Conservation (phyloP, 1,139 yeast genomes). For the Candida smagusa region DNA sequence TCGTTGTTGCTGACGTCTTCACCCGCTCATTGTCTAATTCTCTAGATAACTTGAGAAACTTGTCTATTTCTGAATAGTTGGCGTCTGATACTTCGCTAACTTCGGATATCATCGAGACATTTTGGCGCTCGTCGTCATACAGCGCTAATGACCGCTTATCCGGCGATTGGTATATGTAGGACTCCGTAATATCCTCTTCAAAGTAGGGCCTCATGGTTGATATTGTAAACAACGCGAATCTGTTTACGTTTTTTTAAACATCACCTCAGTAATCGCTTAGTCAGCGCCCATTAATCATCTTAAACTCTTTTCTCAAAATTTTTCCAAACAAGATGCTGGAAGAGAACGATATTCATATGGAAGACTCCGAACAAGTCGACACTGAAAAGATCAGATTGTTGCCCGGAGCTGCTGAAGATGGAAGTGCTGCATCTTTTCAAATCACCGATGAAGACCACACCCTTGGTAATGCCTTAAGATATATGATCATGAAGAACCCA, state of each 20-base stretch:
- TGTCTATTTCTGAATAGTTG: constrained; percentile 1
- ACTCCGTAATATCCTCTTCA: constrained; percentile 7
- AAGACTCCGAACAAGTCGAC: constrained; percentile 29
- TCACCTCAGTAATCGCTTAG: too few species aligned
- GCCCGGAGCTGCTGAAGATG: constrained; percentile 94
- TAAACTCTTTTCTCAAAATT: background rate
- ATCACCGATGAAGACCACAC: constrained; percentile 93
- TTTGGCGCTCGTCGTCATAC: too few species aligned
- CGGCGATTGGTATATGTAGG: constrained; percentile 8
- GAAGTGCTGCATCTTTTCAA: constrained; percentile 93
- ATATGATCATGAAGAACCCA: constrained; percentile 94
- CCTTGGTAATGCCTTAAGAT: constrained; percentile 87
- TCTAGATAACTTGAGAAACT: constrained; percentile 6
- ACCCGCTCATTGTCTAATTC: constrained; percentile 5
- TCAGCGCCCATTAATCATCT: too few species aligned
- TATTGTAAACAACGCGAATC: constrained; percentile 7
- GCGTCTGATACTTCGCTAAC: constrained; percentile 1
- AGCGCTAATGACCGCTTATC: constrained; percentile 3
- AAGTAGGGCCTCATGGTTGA: background rate
- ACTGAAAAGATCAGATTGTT: constrained; percentile 54
- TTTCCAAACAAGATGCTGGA: constrained; percentile 16
- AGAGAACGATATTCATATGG: constrained; percentile 24
- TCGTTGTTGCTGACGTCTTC: background rate
- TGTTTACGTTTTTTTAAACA: constrained; percentile 1
- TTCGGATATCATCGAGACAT: constrained; percentile 1